Conservation (phyloP, 257 asterid species). For the Buddleja alternifolia region DNA sequence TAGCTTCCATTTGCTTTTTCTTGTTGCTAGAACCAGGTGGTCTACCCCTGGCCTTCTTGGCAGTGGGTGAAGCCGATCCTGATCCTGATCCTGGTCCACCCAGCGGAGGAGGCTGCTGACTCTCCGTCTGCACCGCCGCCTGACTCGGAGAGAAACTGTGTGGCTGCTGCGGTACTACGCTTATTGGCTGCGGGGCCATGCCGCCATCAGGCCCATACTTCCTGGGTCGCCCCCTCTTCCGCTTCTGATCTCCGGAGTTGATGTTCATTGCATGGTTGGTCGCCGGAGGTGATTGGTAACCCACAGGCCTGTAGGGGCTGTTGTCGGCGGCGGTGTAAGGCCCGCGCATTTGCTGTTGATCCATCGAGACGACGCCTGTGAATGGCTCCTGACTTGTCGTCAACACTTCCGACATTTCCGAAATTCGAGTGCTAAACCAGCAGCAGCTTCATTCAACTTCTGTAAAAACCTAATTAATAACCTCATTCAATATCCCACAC, state of each 20-base stretch:
- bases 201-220: slow-evolving; percentile 54
- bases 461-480: slow-evolving; percentile 22
- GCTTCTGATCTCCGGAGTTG: slow-evolving; percentile 45
- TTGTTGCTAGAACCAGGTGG: slow-evolving; percentile 58
- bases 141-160: slow-evolving; percentile 35
- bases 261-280: slow-evolving; percentile 25
- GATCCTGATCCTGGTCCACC: no score
- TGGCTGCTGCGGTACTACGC: slow-evolving; percentile 28
- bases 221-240: slow-evolving; percentile 63
- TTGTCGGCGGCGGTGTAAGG: slow-evolving; percentile 36
- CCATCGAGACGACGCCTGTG: slow-evolving; percentile 29
- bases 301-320: no score
- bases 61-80: slow-evolving; percentile 40
- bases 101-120: slow-evolving; percentile 26
- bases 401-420: slow-evolving; percentile 37
- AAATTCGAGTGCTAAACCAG: no score
- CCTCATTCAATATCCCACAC: no score
- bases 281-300: slow-evolving; percentile 25
- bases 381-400: slow-evolving; percentile 39
- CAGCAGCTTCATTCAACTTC: slow-evolving; percentile 26
- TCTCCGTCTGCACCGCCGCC: slow-evolving; percentile 31
- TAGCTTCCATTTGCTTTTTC: slow-evolving; percentile 43
- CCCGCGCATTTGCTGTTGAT: slow-evolving; percentile 41
- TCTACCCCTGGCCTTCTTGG: slow-evolving; percentile 55
- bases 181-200: slow-evolving; percentile 37